Evolutionary conservation across 139 green algal species (phyloP), one percentile per base, ranked within the genome.

Genomic region (Chlorokybus atmophyticus): DNA sequence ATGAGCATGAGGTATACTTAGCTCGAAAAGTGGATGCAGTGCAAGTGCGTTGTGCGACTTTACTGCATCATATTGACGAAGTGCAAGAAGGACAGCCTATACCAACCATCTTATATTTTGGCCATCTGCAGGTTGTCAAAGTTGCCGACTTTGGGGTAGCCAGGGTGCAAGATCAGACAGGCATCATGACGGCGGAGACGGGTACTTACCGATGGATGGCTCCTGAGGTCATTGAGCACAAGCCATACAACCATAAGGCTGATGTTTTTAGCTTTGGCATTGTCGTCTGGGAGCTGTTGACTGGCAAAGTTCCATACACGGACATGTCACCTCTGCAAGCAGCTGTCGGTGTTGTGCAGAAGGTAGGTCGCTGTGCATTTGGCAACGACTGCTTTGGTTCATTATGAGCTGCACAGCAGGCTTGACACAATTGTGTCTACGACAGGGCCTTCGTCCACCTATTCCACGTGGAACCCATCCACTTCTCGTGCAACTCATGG

Each of bases 201-300:
- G 91, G 91, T 7, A 99, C 91, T 0, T 99, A 99, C 79, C 75
- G 90, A 31, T 99, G 91, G 91, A 99, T 99, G 91, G 91, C 91
- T 3, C 91, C 91, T 2, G 91, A 99, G 73, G 92, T 98, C 17
- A 98, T 98, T 35, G 89, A 97, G 76, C 91, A 98, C 79, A 84
- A 83, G 62, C 83, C 87, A 0, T 98, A 98, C 67, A 64, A 84
- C 40, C 53, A 79, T 31, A 89, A 89, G 68, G 64, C 60, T 8
- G 89, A 96, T 62, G 80, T 94, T 24, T 96, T 93, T 67, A 86
- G 71, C 25, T 93, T 88, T 69, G 85, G 73, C 19, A 79, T 96
- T 21, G 70, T 93, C 30, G 29, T 96, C 52, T 94, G 87, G 86
- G 89, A 95, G 80, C 80, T 96, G 59, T 70, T 95, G 4, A 94